Percentiles rank a stretch among this genome's conserved stretches.
Conservation (phyloP, 208 protist species). For the Herpetomonas samuelpessoai region DNA sequence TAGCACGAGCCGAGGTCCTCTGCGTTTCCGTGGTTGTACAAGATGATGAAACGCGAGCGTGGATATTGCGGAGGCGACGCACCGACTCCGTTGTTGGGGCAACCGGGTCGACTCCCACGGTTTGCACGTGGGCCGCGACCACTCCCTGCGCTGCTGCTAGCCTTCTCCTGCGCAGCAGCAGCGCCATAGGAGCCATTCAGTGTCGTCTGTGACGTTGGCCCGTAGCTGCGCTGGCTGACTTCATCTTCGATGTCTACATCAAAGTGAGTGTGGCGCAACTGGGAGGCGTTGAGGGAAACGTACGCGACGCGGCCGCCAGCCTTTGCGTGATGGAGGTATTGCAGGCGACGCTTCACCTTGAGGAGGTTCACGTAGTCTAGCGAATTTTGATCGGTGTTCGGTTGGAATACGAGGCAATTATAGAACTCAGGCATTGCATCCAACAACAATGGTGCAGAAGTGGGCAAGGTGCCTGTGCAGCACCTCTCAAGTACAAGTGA, state of each 20-base stretch:
- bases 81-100: too few relatives aligned
- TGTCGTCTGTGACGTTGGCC: background rate
- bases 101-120: too few relatives aligned
- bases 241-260: background rate
- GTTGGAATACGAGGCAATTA: constrained; percentile 61
- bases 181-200: background rate
- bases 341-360: constrained; percentile 31
- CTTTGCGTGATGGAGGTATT: constrained; percentile 20
- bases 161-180: background rate
- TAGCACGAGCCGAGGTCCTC: constrained; percentile 54
- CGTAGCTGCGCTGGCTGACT: background rate
- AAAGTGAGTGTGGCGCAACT: background rate
- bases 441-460: too few relatives aligned
- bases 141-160: background rate
- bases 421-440: constrained; percentile 30
- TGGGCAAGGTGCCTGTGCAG: too few relatives aligned
- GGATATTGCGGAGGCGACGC: too few relatives aligned
- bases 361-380: constrained; percentile 31
- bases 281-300: constrained; percentile 17
- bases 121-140: background rate
- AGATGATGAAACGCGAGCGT: constrained; percentile 26
- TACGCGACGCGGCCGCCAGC: constrained; percentile 24
- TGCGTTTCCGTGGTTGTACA: constrained; percentile 79
- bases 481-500: too few relatives aligned
- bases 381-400: constrained; percentile 22